Evolutionary conservation across 2,329 filamentous ascomycete species (phyloP).

Genomic region (Xylariaceae sp.): DNA sequence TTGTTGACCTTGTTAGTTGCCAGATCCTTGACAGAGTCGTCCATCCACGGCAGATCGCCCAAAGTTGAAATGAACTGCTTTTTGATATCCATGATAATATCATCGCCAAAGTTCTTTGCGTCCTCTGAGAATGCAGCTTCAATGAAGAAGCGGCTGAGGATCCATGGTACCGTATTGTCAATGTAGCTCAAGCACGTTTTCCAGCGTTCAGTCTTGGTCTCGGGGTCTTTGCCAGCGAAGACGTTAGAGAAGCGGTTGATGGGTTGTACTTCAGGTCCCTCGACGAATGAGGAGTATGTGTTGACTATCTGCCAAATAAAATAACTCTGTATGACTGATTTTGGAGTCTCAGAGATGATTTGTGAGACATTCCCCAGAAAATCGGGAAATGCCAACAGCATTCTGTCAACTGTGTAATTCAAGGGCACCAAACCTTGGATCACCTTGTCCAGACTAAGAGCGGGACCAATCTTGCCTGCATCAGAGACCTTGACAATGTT

Average conservation of each 20-base stretch:
- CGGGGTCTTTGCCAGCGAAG: constrained; percentile 57
- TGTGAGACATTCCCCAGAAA: constrained; percentile 57
- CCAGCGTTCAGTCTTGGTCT: constrained; percentile 62
- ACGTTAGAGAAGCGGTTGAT: constrained; percentile 57
- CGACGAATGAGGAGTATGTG: constrained; percentile 48
- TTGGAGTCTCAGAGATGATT: constrained; percentile 50
- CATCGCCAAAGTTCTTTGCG: constrained; percentile 63
- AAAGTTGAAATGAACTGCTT: constrained; percentile 53
- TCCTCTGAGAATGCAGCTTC: constrained; percentile 64
- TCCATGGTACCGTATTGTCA: constrained; percentile 60
- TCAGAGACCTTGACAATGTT: constrained; percentile 59
- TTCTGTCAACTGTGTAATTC: constrained; percentile 45
- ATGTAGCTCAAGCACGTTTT: constrained; percentile 58
- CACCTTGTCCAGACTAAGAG: constrained; percentile 50
- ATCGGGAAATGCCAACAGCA: constrained; percentile 57
- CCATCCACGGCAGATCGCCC: constrained; percentile 49
- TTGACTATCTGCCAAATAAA: constrained; percentile 62
- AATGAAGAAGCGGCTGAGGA: constrained; percentile 67
- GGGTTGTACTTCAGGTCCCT: constrained; percentile 57
- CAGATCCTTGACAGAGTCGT: constrained; percentile 56
- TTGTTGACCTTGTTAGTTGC: constrained; percentile 61
- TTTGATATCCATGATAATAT: constrained; percentile 69
- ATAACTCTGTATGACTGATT: constrained; percentile 57
- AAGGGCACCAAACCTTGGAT: constrained; percentile 50
- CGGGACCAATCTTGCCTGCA: constrained; percentile 50